Conservation (phyloP, 352 stramenopile genomes). For the Chrysophaeum taylorii region DNA sequence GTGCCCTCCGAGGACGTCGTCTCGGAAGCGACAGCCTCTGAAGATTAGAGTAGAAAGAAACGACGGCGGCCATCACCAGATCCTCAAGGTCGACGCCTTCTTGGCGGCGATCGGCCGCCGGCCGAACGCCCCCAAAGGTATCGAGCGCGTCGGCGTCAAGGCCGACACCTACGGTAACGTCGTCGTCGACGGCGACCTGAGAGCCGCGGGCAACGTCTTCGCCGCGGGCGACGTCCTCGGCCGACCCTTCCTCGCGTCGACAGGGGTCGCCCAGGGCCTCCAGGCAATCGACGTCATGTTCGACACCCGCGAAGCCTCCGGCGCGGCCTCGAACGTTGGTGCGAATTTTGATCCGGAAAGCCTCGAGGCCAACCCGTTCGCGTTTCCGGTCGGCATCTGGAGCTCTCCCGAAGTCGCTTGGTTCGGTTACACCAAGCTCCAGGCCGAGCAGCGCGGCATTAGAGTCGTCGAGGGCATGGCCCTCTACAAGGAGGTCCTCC, state of each 20-base stretch:
- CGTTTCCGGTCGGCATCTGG: slow-evolving; percentile 26
- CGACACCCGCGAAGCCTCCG: background rate
- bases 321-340: background rate
- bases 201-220: slow-evolving; percentile 20
- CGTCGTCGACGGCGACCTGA: slow-evolving; percentile 20
- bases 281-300: slow-evolving; percentile 22
- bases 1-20: too few relatives aligned
- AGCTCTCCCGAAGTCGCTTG: slow-evolving; percentile 25
- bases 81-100: slow-evolving; percentile 43
- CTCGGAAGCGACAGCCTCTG: too few relatives aligned
- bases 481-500: slow-evolving; percentile 21
- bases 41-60: too few relatives aligned
- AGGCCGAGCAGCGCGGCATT: slow-evolving; percentile 15
- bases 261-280: slow-evolving; percentile 21
- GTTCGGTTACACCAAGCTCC: slow-evolving; percentile 20
- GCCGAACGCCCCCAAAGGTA: slow-evolving; percentile 41
- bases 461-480: slow-evolving; percentile 21
- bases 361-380: slow-evolving; percentile 42
- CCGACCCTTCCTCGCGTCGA: slow-evolving; percentile 22
- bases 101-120: slow-evolving; percentile 44
- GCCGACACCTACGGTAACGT: slow-evolving; percentile 19
- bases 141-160: too few relatives aligned
- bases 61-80: too few relatives aligned
- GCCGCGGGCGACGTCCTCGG: slow-evolving; percentile 30
- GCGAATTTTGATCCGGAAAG: slow-evolving; percentile 22